Conservation (phyloP, 805 yeast species). For the Crinitomyces ghanaensis region DNA sequence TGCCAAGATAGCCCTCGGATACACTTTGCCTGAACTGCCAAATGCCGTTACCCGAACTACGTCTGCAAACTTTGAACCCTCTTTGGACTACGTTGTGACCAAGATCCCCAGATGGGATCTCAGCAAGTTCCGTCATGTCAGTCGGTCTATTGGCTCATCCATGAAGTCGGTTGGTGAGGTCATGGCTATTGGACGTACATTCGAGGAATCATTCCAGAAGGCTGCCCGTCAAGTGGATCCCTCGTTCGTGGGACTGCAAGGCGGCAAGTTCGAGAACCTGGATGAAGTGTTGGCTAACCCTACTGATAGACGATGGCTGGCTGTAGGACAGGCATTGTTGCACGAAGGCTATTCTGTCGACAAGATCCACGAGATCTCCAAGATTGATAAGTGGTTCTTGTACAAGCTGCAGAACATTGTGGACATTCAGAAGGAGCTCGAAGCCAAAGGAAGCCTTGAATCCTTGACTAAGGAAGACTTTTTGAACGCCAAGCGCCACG, state of each 20-base stretch:
- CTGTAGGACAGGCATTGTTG: slow-evolving; percentile 92
- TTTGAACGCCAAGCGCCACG: slow-evolving; percentile 77
- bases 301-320: slow-evolving; percentile 94
- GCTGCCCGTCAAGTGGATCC: slow-evolving; percentile 96
- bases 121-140: slow-evolving; percentile 88
- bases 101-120: slow-evolving; percentile 99
- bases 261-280: slow-evolving; percentile 53
- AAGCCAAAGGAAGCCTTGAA: slow-evolving; percentile 45
- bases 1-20: slow-evolving; percentile 91
- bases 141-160: slow-evolving; percentile 85
- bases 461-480: slow-evolving; percentile 59
- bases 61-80: slow-evolving; percentile 93
- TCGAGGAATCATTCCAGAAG: slow-evolving; percentile 96
- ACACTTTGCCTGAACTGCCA: slow-evolving; percentile 88
- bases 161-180: slow-evolving; percentile 99
- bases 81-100: slow-evolving; percentile 90
- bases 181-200: slow-evolving; percentile 96
- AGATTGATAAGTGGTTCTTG: slow-evolving; percentile 93
- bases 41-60: slow-evolving; percentile 96
- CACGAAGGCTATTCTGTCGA: slow-evolving; percentile 90
- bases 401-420: slow-evolving; percentile 89
- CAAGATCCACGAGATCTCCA: slow-evolving; percentile 78
- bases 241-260: slow-evolving; percentile 82
- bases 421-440: slow-evolving; percentile 72
- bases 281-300: slow-evolving; percentile 74